These are phyloP conservation scores for Xylariomycetidae sp. DNA, from an alignment of 2,329 filamentous ascomycete genomes.

Conservation along the genomic window DNA sequence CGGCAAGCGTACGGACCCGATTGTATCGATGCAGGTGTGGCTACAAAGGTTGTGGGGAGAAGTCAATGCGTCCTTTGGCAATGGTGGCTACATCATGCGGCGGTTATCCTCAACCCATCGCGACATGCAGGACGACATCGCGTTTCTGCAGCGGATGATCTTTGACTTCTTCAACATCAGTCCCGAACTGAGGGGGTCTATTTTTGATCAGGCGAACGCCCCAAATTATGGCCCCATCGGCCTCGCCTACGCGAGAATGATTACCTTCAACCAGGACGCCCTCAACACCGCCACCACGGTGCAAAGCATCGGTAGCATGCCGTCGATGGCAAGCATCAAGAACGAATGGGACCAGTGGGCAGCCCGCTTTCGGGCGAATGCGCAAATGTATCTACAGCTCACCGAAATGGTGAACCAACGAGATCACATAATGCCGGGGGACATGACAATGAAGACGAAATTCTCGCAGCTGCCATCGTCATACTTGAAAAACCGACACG, in stretches of 20 bases:
- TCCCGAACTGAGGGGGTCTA: neutral
- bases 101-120: conserved; percentile 1
- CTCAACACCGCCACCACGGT: neutral
- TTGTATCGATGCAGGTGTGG: neutral
- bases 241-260: conserved; percentile 1
- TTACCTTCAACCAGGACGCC: neutral
- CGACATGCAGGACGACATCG: conserved; percentile 10
- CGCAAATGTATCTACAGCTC: conserved; percentile 6
- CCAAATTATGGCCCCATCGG: neutral
- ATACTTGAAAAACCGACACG: conserved; percentile 9
- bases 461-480: conserved; percentile 16
- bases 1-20: neutral
- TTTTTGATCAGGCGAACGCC: neutral
- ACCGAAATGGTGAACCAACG: conserved; percentile 3
- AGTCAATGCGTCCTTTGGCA: neutral
- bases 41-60: neutral
- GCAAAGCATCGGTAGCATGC: neutral
- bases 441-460: conserved; percentile 1
- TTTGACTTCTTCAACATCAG: conserved; percentile 13
- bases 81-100: conserved; percentile 14
- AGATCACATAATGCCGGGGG: neutral
- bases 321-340: neutral
- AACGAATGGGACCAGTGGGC: conserved; percentile 9
- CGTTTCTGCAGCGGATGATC: conserved; percentile 14
- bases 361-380: conserved; percentile 1